Evolutionary conservation across 306 rosid genomes (phyloP), one percentile per base, ranked within the genome.

Genomic region (Mimosa bimucronata): DNA sequence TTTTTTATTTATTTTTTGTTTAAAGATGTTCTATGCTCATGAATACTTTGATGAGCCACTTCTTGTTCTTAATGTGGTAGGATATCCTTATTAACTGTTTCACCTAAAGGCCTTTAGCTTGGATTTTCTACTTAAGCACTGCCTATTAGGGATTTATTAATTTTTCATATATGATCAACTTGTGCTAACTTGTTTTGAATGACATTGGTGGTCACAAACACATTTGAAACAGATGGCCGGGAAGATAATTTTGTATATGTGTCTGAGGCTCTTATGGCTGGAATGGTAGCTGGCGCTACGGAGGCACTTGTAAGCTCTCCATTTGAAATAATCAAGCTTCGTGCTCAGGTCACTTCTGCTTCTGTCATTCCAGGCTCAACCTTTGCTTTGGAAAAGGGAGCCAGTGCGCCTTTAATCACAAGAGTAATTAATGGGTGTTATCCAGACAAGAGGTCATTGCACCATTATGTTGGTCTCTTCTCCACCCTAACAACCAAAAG

Each of bases 211-310:
- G 84, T 85, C 81, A 70, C 64, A 66, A 71, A 62, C 79, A 26
- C 57, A 75, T 69, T 37, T 67, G 28, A 80, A 80, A 79, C 90
- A 95, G 99, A 95, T 87, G 99, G 97, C 71, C 92, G 91, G 66
- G 93, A 84, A 79, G 86, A 90, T 80, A 89, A 88, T 76, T 83
- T 87, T 50, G 79, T 93, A 53, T 83, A 78, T 55, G 64, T 83
- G 73, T 84, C 94, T 7, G 98, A 93, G 86, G 99, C 98, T 52
- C 83, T 95, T 75, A 72, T 89, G 88, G 93, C 94, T 14, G 98
- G 99, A 45, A 80, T 93, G 77, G 86, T 48, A 71, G 90, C 97
- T 78, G 99, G 99, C 70, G 90, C 85, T 13, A 69, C 70, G 25
- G 98, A 95, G 86, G 77, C 97, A 48, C 67, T 95, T 9, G 60